A percentile compares a stretch with the other conserved stretches of the same genome.
Evolutionary conservation across 805 yeast species (phyloP).

Genomic region (Saccharomycodes ludwigii): DNA sequence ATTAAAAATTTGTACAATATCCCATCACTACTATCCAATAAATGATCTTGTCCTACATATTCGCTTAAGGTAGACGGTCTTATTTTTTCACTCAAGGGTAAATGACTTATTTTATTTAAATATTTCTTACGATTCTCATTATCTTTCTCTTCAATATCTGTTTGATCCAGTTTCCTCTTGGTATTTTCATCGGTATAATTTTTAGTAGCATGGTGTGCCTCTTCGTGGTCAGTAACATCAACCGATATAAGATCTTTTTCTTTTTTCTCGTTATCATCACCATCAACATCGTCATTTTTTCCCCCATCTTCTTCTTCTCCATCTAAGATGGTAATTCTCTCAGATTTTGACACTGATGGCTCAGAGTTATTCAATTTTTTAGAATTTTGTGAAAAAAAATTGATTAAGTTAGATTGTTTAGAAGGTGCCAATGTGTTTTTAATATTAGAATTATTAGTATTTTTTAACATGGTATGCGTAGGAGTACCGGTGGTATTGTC

Average conservation of each 20-base stretch:
- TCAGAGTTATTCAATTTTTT: too few relatives aligned
- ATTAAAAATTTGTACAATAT: slow-evolving; percentile 48
- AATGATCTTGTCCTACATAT: slow-evolving; percentile 77
- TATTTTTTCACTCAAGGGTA: slow-evolving; percentile 64
- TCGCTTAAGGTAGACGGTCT: slow-evolving; percentile 63
- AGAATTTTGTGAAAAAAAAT: not conserved
- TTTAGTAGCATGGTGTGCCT: too few relatives aligned
- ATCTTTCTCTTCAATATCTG: slow-evolving; percentile 2
- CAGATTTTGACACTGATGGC: too few relatives aligned
- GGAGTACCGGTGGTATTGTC: not conserved
- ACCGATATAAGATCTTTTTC: too few relatives aligned
- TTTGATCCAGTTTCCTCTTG: slow-evolving; percentile 2
- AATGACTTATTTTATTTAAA: slow-evolving; percentile 18
- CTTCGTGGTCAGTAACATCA: slow-evolving; percentile 3
- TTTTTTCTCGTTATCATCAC: slow-evolving; percentile 8
- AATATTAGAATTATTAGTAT: too few relatives aligned
- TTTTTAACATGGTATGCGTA: too few relatives aligned
- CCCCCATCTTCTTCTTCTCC: slow-evolving; percentile 8
- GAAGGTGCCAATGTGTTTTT: too few relatives aligned
- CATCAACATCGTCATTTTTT: slow-evolving; percentile 5
- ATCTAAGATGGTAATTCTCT: too few relatives aligned
- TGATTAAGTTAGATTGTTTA: too few relatives aligned
- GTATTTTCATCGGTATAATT: slow-evolving; percentile 2
- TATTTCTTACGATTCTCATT: slow-evolving; percentile 9
- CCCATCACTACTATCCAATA: slow-evolving; percentile 51